Conservation (phyloP, 352 stramenopile genomes). For the Globisporangium alternatum region DNA sequence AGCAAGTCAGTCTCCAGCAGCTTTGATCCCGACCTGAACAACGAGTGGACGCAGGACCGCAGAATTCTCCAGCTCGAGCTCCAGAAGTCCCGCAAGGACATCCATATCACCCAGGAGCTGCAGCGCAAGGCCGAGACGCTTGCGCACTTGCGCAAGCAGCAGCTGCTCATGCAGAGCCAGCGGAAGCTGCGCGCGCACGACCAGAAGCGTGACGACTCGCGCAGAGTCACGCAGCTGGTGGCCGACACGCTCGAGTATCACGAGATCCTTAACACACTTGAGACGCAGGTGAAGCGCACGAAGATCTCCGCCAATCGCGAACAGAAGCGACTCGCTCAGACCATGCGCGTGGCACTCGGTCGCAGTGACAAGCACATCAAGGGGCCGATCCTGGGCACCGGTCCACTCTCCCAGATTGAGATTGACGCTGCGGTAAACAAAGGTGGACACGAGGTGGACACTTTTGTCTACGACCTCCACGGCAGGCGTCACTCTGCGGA, state of each 20-base stretch:
- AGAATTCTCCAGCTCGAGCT: conserved; percentile 41
- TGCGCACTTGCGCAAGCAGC: conserved; percentile 34
- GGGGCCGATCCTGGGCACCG: conserved; percentile 34
- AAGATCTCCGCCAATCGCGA: conserved; percentile 39
- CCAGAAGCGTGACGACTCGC: conserved; percentile 24
- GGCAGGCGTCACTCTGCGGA: conserved; percentile 37
- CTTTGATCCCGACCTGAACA: conserved; percentile 14
- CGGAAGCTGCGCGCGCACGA: conserved; percentile 37
- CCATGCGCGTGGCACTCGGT: conserved; percentile 27
- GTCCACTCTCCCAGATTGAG: conserved; percentile 45
- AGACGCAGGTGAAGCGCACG: conserved; percentile 40
- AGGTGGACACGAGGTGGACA: background rate
- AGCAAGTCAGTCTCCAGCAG: background rate
- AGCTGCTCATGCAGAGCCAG: conserved; percentile 35
- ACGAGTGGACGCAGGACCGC: conserved; percentile 45
- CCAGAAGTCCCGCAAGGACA: conserved; percentile 35
- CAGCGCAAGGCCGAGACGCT: conserved; percentile 39
- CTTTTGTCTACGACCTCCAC: conserved; percentile 61
- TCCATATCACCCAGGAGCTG: conserved; percentile 32
- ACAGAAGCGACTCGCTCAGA: conserved; percentile 37
- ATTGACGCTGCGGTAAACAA: conserved; percentile 23
- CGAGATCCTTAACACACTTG: conserved; percentile 31
- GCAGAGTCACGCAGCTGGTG: conserved; percentile 38
- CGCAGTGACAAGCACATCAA: conserved; percentile 31
- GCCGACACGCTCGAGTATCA: conserved; percentile 60